These are phyloP conservation scores for Rosa hybrid DNA, from an alignment of 331 rosid genomes.

Conservation along the genomic window DNA sequence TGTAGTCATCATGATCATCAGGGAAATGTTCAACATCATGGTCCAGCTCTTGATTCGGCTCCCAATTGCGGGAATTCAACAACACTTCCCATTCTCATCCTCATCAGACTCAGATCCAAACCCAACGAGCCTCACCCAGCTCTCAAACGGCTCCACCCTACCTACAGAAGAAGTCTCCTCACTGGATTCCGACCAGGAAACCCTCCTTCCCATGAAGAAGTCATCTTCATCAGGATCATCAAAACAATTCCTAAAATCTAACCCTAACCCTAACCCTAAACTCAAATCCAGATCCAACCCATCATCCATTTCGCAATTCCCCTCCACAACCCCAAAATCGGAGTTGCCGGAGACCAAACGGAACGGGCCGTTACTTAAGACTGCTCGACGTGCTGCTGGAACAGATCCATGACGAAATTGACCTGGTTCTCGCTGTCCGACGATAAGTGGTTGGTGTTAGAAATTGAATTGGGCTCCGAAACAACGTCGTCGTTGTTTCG, in stretches of 20 bases:
- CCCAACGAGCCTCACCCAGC: slow-evolving; percentile 30
- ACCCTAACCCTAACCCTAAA: slow-evolving; percentile 15
- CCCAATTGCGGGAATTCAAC: slow-evolving; percentile 40
- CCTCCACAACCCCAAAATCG: slow-evolving; percentile 51
- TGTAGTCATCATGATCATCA: slow-evolving; percentile 55
- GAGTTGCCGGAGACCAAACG: slow-evolving; percentile 41
- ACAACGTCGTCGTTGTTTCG: slow-evolving; percentile 11
- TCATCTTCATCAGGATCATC: slow-evolving; percentile 34
- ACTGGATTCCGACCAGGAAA: slow-evolving; percentile 37
- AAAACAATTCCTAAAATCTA: slow-evolving; percentile 30
- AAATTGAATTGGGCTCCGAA: slow-evolving; percentile 33
- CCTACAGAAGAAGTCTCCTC: slow-evolving; percentile 29
- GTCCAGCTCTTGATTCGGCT: slow-evolving; percentile 40
- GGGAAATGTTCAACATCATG: slow-evolving; percentile 39
- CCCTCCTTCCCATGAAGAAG: slow-evolving; percentile 41
- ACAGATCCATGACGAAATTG: slow-evolving; percentile 75
- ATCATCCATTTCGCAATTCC: slow-evolving; percentile 37
- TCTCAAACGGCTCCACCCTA: slow-evolving; percentile 25
- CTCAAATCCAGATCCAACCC: slow-evolving; percentile 43
- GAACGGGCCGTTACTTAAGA: slow-evolving; percentile 43
- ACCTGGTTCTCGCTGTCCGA: slow-evolving; percentile 57
- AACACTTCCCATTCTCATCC: slow-evolving; percentile 77
- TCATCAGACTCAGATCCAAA: slow-evolving; percentile 62
- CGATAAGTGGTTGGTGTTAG: slow-evolving; percentile 26
- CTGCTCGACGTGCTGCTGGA: slow-evolving; percentile 88